These are phyloP conservation scores for Saccharum officinarum DNA, from an alignment of 176 grass and related monocot genomes.

Conservation along the genomic window DNA sequence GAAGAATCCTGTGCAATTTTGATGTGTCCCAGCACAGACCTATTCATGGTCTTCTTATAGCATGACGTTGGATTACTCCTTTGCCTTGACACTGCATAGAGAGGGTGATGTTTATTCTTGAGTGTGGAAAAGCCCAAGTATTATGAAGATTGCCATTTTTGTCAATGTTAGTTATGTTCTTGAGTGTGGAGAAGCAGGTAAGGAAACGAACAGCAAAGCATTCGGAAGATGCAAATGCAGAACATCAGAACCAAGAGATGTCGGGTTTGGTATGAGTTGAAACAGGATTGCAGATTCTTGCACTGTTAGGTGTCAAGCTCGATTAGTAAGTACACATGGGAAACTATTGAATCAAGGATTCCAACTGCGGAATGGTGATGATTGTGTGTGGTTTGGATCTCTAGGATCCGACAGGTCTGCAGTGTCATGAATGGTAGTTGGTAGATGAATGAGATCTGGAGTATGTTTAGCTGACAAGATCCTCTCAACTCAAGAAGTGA, in stretches of 20 bases:
- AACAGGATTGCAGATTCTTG: not conserved
- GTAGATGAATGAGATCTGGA: not conserved
- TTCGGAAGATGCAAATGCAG: conserved; percentile 16
- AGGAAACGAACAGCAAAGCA: not conserved
- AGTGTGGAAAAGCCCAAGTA: conserved; percentile 3
- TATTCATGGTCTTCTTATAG: not conserved
- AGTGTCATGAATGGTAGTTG: not conserved
- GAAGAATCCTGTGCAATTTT: conserved; percentile 1
- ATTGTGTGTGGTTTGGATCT: not conserved
- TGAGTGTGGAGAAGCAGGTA: not conserved
- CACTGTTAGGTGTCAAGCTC: not conserved
- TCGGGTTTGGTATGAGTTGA: not conserved
- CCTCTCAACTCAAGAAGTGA: not conserved
- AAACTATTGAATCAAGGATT: not conserved
- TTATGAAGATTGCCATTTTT: not conserved
- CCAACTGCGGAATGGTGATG: not conserved
- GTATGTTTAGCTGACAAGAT: not conserved
- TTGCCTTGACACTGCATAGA: not conserved
- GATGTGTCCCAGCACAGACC: not conserved
- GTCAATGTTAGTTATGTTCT: not conserved
- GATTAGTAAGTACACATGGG: not conserved
- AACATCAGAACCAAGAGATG: not conserved
- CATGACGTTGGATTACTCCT: not conserved
- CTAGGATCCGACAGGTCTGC: not conserved
- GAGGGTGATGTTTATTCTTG: not conserved